Evolutionary conservation across 2,329 filamentous ascomycete species (phyloP).

Genomic region (Xylaria sp.): DNA sequence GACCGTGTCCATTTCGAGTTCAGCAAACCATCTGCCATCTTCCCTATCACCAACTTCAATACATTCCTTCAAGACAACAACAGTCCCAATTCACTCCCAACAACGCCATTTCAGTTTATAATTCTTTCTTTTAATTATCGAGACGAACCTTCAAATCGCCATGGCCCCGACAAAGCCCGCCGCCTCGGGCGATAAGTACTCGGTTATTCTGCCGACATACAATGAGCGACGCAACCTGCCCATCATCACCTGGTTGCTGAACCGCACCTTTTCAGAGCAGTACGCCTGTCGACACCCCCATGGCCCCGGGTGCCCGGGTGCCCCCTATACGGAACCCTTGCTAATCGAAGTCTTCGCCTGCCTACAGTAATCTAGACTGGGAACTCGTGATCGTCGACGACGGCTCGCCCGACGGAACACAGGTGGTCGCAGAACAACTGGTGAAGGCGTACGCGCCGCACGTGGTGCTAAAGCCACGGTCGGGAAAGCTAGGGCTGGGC

Average conservation of each 20-base stretch:
- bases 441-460: constrained; percentile 83
- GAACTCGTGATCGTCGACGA: constrained; percentile 99
- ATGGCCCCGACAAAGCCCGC: constrained; percentile 61
- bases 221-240: constrained; percentile 98
- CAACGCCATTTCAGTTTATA: constrained; percentile 21
- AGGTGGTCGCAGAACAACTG: constrained; percentile 89
- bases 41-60: constrained; percentile 42
- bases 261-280: constrained; percentile 90
- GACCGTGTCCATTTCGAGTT: constrained; percentile 41
- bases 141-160: constrained; percentile 22
- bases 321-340: neutral
- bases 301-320: neutral
- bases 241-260: constrained; percentile 93
- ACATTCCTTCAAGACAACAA: constrained; percentile 43
- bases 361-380: constrained; percentile 85
- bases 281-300: constrained; percentile 56
- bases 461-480: constrained; percentile 85
- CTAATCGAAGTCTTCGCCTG: constrained; percentile 30
- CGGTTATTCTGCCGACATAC: constrained; percentile 96
- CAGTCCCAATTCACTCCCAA: constrained; percentile 10
- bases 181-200: constrained; percentile 79
- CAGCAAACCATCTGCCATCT: constrained; percentile 23
- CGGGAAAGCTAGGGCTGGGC: constrained; percentile 95
- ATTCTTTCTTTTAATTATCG: constrained; percentile 17
- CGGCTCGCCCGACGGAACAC: constrained; percentile 94